Base-by-base conservation (phyloP, 2,329 filamentous ascomycete species). In the Alternaria dauci region DNA sequence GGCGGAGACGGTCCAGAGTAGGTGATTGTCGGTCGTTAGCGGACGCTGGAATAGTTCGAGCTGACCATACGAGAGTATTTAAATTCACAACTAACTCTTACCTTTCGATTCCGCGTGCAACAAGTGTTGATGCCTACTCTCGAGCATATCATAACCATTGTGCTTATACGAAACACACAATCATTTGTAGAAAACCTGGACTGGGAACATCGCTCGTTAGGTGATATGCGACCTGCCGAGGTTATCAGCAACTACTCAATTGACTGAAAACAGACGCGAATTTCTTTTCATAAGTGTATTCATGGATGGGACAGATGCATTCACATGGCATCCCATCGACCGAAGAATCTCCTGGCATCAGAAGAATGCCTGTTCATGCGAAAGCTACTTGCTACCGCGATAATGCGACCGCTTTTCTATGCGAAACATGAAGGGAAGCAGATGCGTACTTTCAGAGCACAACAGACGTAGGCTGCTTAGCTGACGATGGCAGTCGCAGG, bases 291-390 rank as follows among this genome's bases (percentile, higher is more conserved):
- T 7, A 7, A 34, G 5, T n/a, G 14, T 34, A 36, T 25, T 26
- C 20, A 12, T 38, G 12, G 18, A 11, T 26, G 25, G 7, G 2
- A 12, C 2, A 6, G 11, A n/a, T 7, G 8, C 14, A 20, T 20
- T 12, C 16, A 5, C 4, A 11, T 8, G 14, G 14, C 32, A 7
- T 36, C 6, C 20, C 9, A 18, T 38, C 0, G 16, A 18, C 46
- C 32, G 0, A 0, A n/a, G 0, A 0, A n/a, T 50, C 2, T 36
- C 20, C 20, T 12, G 14, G 20, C 6, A 36, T 2, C 2, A 12
- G 18, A 25, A 16, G 8, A 18, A 50, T n/a, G 46, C 30, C 16
- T 9, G 20, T 3, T 25, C 20, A n/a, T 25, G 34, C 8, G 46
- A 11, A 18, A 8, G 32, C 46, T 38, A 38, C 14, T 2, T 36